Evolutionary conservation across 73 alveolate genomes (phyloP).

Genomic region (Stentor coeruleus): DNA sequence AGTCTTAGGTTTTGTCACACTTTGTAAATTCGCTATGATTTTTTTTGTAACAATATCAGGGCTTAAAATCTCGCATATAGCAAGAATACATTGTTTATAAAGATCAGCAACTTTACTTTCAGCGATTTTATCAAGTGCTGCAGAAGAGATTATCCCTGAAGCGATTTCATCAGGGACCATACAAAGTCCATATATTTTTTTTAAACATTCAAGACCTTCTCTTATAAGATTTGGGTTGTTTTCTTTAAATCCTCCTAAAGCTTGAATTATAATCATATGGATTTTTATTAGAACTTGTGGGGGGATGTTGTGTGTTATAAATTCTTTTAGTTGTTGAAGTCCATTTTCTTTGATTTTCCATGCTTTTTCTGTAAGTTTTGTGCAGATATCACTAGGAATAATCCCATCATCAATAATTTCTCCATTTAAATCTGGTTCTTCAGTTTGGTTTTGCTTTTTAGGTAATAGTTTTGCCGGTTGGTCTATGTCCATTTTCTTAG

Average conservation of each 20-base stretch:
- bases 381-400: not conserved
- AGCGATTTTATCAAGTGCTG: slow-evolving; percentile 64
- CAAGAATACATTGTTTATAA: slow-evolving; percentile 37
- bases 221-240: slow-evolving; percentile 72
- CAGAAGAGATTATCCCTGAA: slow-evolving; percentile 40
- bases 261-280: not conserved
- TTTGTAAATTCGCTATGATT: slow-evolving; percentile 39
- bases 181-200: slow-evolving; percentile 34
- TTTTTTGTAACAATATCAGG: slow-evolving; percentile 50
- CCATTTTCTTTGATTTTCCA: slow-evolving; percentile 23
- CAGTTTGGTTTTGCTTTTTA: not conserved
- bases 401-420: not conserved
- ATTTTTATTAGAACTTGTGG: not conserved
- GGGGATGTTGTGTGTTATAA: not conserved
- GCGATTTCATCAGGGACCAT: slow-evolving; percentile 46
- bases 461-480: not conserved
- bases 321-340: not conserved
- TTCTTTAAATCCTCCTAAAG: slow-evolving; percentile 80
- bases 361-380: not conserved
- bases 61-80: slow-evolving; percentile 57
- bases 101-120: slow-evolving; percentile 54
- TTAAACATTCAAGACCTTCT: slow-evolving; percentile 54
- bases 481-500: not conserved
- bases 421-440: not conserved
- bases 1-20: slow-evolving; percentile 51